Base-by-base conservation (phyloP, 441 rosid genomes). In the Pelargonium myrrhifolium region DNA sequence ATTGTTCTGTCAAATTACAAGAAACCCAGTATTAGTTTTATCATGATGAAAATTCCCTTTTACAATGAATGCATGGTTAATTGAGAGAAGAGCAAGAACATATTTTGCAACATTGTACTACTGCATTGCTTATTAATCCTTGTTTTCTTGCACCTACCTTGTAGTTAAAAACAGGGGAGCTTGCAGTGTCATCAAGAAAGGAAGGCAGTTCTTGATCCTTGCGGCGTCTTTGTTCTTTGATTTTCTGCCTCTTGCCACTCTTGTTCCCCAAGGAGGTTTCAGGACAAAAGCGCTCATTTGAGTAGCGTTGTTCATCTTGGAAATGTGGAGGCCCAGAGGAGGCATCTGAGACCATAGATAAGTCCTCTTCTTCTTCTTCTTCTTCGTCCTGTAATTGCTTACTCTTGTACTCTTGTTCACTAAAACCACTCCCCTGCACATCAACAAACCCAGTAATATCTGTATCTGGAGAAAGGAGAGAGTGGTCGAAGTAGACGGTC, bases 321-420 rank as follows among this genome's bases (percentile, higher is more conserved):
- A 87, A 68, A 65, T 81, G 86, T 18, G 91, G 93, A 68, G 98
- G 96, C 15, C 97, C 98, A n/a, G 98, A 93, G 73, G 98, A 90
- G 49, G 98, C 98, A 79, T 93, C 98, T 9, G 98, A 93, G 42
- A 90, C 84, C 98, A 93, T 90, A 1, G 98, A 93, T 76, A 84
- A 80, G 65, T 85, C 96, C 7, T 90, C 97, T 56, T 84, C 91
- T 9, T 83, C 84, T 8, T 73, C 81, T 39, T 80, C 75, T 42
- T 69, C 76, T 24, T 68, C 68, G 24, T 68, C 73, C 45, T 76
- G 31, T 59, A 24, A 22, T 59, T 59, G 63, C 63, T 24, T 59
- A 1, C 37, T 69, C 40, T 65, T 65, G 4, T 43, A 12, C 4
- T 37, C 63, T 9, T 68, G 51, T 6, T 43, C 51, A 65, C 66